phyloP scores from a whole-genome alignment of 768 basidiomycete species.

The Asterophora parasitica region DNA sequence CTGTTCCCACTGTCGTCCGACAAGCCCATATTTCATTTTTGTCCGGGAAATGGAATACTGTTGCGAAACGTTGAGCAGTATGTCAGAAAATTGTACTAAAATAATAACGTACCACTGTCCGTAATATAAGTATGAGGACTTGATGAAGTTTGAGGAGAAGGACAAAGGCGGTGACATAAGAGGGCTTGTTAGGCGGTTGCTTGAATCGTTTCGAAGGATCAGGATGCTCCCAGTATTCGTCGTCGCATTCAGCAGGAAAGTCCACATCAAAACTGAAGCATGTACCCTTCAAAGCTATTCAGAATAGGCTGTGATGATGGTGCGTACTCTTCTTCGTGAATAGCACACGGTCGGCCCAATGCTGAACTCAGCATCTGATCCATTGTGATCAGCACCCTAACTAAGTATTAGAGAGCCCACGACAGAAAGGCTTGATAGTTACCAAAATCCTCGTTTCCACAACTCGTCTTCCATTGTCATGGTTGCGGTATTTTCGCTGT shows the following conservation, averaged over 20 bases:
- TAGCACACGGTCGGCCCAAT: constrained; percentile 69
- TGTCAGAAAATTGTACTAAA: not conserved
- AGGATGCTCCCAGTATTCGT: constrained; percentile 69
- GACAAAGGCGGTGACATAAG: constrained; percentile 51
- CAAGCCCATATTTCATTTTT: constrained; percentile 58
- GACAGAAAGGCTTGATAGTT: constrained; percentile 14
- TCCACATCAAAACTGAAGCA: constrained; percentile 66
- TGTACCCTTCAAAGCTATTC: not conserved
- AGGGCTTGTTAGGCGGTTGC: constrained; percentile 64
- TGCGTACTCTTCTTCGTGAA: constrained; percentile 75
- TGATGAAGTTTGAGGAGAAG: constrained; percentile 54
- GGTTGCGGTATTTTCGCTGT: constrained; percentile 22
- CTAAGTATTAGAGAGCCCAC: not conserved
- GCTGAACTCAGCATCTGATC: constrained; percentile 48
- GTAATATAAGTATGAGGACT: constrained; percentile 57
- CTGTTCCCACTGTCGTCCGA: constrained; percentile 62
- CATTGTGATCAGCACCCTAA: constrained; percentile 53
- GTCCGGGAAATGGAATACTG: constrained; percentile 85
- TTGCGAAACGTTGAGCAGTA: not conserved
- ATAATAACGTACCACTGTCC: constrained; percentile 50
- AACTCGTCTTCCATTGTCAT: constrained; percentile 60
- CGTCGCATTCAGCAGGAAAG: constrained; percentile 57
- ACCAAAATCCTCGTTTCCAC: constrained; percentile 73
- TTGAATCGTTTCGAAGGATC: constrained; percentile 59
- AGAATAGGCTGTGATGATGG: constrained; percentile 3